These are phyloP conservation scores for Aspergillus neoniger DNA, from an alignment of 2,329 filamentous ascomycete genomes.

Conservation along the genomic window DNA sequence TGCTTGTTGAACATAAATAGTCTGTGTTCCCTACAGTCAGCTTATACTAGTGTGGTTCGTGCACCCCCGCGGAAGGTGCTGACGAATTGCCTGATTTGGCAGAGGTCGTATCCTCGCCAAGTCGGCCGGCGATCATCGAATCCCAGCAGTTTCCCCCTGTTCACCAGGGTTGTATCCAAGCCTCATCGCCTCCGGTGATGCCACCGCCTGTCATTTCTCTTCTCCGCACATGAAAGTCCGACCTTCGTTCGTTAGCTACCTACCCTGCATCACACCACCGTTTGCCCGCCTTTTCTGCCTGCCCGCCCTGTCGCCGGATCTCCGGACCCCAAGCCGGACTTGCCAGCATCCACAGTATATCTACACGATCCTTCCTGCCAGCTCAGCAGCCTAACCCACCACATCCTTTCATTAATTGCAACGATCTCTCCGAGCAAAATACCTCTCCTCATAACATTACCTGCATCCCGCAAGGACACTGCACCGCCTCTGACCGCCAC, in stretches of 20 bases:
- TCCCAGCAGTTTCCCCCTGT: neutral
- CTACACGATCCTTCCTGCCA: neutral
- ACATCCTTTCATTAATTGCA: neutral
- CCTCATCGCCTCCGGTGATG: neutral
- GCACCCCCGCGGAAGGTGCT: slow-evolving; percentile 4
- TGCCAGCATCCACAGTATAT: neutral
- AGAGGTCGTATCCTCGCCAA: neutral
- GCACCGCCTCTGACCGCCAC: neutral
- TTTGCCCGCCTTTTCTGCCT: neutral
- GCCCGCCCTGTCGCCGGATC: neutral
- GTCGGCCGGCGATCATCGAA: slow-evolving; percentile 10
- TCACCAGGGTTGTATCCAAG: neutral
- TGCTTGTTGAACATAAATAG: neutral
- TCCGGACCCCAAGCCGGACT: neutral
- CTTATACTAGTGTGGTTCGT: neutral
- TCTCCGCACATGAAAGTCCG: neutral
- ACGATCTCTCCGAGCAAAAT: neutral
- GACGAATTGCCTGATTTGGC: slow-evolving; percentile 20
- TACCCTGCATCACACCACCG: neutral
- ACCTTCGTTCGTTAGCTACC: neutral
- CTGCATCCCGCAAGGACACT: neutral
- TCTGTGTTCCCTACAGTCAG: neutral
- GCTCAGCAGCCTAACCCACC: neutral
- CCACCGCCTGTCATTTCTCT: neutral
- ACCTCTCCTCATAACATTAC: neutral